phyloP scores from a whole-genome alignment of 352 stramenopile species.

The Pythium insidiosum region DNA sequence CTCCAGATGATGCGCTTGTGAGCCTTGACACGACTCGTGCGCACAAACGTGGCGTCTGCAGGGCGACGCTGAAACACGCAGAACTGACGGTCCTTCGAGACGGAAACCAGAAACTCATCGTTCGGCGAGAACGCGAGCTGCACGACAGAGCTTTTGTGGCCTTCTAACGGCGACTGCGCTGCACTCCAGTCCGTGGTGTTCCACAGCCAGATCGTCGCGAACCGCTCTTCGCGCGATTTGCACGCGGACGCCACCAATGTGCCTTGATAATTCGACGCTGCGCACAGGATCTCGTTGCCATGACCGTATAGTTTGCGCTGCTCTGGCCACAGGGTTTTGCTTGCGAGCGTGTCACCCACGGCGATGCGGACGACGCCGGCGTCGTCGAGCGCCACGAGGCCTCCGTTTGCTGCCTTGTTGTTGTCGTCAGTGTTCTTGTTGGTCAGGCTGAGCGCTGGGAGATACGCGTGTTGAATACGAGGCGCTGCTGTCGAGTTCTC shows the following conservation, averaged over 20 bases:
- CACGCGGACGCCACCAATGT: constrained; percentile 58
- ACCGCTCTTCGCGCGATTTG: constrained; percentile 67
- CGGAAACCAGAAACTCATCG: constrained; percentile 49
- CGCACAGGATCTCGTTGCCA: constrained; percentile 69
- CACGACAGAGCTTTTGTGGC: constrained; percentile 74
- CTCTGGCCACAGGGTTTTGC: constrained; percentile 72
- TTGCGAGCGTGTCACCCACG: constrained; percentile 50
- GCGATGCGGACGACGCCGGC: constrained; percentile 20
- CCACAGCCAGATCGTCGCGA: constrained; percentile 59
- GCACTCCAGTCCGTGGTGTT: constrained; percentile 47
- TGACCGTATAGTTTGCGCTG: constrained; percentile 73
- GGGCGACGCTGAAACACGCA: constrained; percentile 40
- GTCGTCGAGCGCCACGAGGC: constrained; percentile 19
- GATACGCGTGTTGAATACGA: constrained; percentile 47
- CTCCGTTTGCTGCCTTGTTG: constrained; percentile 2
- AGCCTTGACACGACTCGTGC: constrained; percentile 44
- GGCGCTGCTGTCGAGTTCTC: not conserved
- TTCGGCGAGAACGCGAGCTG: constrained; percentile 65
- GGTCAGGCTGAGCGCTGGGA: constrained; percentile 68
- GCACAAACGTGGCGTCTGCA: constrained; percentile 20
- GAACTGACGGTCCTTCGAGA: constrained; percentile 68
- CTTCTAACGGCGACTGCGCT: constrained; percentile 31
- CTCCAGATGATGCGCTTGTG: constrained; percentile 80
- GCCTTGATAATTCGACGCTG: constrained; percentile 40
- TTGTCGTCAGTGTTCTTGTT: constrained; percentile 38